Percentiles rank a stretch among this genome's conserved stretches.
Evolutionary conservation across 2,329 filamentous ascomycete species (phyloP).

Genomic region (Rhinocladiella similis): DNA sequence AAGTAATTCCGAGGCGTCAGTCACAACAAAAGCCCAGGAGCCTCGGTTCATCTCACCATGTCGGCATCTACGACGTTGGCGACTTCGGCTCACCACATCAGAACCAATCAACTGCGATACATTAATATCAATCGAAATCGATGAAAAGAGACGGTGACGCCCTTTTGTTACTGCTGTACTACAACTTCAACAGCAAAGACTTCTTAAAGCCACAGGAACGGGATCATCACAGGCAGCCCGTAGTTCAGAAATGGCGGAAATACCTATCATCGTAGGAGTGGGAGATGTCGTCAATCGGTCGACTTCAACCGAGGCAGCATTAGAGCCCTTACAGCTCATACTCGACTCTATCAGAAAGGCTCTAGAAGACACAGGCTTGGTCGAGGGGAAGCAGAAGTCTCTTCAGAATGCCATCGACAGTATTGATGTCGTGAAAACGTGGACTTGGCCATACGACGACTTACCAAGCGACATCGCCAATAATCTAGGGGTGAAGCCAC

Average conservation of each 20-base stretch:
- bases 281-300: conserved; percentile 63
- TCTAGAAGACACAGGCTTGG: conserved; percentile 50
- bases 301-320: conserved; percentile 50
- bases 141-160: too few relatives aligned
- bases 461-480: conserved; percentile 56
- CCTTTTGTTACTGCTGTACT: too few relatives aligned
- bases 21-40: too few relatives aligned
- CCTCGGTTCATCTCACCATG: too few relatives aligned
- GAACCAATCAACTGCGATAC: too few relatives aligned
- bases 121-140: too few relatives aligned
- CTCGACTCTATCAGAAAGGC: conserved; percentile 55
- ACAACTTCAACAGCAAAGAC: too few relatives aligned
- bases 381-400: conserved; percentile 29
- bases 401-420: conserved; percentile 56
- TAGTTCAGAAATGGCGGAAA: conserved; percentile 3
- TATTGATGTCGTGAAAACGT: conserved; percentile 61
- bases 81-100: too few relatives aligned
- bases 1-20: too few relatives aligned
- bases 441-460: conserved; percentile 67
- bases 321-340: conserved; percentile 62
- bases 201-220: too few relatives aligned
- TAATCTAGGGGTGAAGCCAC: conserved; percentile 49
- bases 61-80: too few relatives aligned
- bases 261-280: conserved; percentile 62
- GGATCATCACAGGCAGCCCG: too few relatives aligned